phyloP scores from a whole-genome alignment of 2,329 filamentous ascomycete genomes.

The Colletotrichum sp. region DNA sequence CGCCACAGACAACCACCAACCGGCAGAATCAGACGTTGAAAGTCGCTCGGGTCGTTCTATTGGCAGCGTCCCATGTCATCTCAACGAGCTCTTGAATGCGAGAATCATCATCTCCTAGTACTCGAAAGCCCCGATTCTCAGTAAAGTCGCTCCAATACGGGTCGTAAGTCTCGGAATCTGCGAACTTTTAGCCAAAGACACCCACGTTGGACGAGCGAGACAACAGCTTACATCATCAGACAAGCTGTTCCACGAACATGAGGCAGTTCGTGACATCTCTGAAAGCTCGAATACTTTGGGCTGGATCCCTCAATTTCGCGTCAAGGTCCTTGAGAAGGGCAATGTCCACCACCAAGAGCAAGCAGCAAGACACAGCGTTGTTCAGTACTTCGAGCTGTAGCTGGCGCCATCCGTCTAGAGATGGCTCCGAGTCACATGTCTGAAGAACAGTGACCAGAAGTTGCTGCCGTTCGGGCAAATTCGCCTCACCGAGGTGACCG shows the following conservation, averaged over 20 bases:
- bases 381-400: background rate
- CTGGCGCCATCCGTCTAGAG: background rate
- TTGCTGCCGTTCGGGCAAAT: background rate
- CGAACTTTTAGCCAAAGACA: background rate
- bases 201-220: background rate
- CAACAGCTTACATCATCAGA: background rate
- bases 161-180: background rate
- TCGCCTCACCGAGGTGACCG: background rate
- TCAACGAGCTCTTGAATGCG: background rate
- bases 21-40: background rate
- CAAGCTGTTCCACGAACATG: background rate
- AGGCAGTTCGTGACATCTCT: background rate
- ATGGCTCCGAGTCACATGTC: background rate
- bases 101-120: background rate
- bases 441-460: background rate
- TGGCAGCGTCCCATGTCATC: background rate
- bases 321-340: background rate
- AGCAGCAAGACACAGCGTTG: background rate
- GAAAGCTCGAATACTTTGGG: background rate
- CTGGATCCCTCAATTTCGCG: background rate
- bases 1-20: background rate
- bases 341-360: background rate
- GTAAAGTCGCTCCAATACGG: background rate
- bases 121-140: background rate
- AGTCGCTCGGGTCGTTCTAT: background rate